A percentile compares a stretch with the other conserved stretches of the same genome.
Evolutionary conservation across 768 basidiomycete genomes (phyloP).

Genomic region (Trametes maxima): DNA sequence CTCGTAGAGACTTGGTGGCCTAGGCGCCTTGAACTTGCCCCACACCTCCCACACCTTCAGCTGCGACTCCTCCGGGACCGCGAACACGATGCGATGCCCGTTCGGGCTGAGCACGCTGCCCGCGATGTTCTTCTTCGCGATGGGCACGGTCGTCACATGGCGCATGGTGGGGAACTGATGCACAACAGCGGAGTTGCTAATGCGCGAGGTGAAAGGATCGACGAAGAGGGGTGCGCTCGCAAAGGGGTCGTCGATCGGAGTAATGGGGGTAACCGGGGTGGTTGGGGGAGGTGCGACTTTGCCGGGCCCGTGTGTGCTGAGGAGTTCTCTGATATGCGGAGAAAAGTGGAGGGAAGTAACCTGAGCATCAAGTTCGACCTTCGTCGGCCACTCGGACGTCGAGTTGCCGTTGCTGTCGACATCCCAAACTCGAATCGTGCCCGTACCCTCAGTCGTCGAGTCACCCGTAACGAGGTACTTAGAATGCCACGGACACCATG

Average conservation of each 20-base stretch:
- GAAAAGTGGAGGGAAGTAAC: conserved; percentile 77
- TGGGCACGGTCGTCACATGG: conserved; percentile 53
- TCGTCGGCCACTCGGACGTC: conserved; percentile 37
- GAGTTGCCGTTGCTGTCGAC: conserved; percentile 45
- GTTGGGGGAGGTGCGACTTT: conserved; percentile 17
- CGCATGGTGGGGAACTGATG: conserved; percentile 64
- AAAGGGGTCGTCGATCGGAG: conserved; percentile 8
- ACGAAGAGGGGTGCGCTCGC: neutral
- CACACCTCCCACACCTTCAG: conserved; percentile 65
- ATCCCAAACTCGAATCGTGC: conserved; percentile 59
- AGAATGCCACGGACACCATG: conserved; percentile 62
- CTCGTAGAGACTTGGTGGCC: conserved; percentile 13
- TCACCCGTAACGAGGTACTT: conserved; percentile 53
- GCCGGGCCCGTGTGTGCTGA: conserved; percentile 77
- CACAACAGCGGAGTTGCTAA: conserved; percentile 45
- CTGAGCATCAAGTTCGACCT: conserved; percentile 54
- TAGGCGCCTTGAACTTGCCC: conserved; percentile 42
- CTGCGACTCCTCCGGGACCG: conserved; percentile 65
- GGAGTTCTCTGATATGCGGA: conserved; percentile 78
- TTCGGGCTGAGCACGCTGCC: conserved; percentile 57
- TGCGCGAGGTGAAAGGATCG: conserved; percentile 14
- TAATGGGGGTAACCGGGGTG: conserved; percentile 9
- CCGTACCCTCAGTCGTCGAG: conserved; percentile 43
- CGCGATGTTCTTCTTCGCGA: conserved; percentile 51
- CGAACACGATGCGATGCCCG: conserved; percentile 56